Conservation (phyloP, 495 filamentous ascomycete genomes). For the Annulohypoxylon maeteangense region DNA sequence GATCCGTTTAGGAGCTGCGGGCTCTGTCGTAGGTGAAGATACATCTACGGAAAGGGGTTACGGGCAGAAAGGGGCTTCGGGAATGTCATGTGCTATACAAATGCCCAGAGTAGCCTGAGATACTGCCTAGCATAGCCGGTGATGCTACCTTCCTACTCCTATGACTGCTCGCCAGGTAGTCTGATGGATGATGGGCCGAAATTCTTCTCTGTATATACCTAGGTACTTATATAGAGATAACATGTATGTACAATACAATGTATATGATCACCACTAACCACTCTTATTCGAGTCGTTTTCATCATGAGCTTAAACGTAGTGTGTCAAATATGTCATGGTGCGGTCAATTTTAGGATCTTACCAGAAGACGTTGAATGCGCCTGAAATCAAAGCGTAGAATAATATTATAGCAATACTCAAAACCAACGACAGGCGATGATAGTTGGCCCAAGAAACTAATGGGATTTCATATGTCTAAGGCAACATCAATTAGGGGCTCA, state of each 20-base stretch:
- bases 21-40: no score
- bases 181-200: not conserved
- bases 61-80: not conserved
- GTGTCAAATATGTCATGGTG: no score
- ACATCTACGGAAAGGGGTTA: no score
- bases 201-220: constrained; percentile 31
- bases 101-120: not conserved
- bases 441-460: not conserved
- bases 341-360: no score
- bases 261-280: constrained; percentile 15
- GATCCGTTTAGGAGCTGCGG: no score
- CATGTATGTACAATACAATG: constrained; percentile 39
- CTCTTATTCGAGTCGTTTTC: not conserved
- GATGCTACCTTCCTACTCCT: not conserved
- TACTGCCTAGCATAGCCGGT: not conserved
- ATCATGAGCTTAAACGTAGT: no score
- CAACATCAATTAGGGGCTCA: not conserved
- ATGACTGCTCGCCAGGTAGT: not conserved
- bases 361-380: no score
- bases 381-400: no score
- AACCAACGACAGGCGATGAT: not conserved
- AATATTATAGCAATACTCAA: not conserved
- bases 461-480: not conserved
- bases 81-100: not conserved
- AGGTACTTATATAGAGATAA: constrained; percentile 23